Evolutionary conservation across 176 grass and related monocot genomes (phyloP), one percentile per base, ranked within the genome.

Genomic region (Juncus effusus): DNA sequence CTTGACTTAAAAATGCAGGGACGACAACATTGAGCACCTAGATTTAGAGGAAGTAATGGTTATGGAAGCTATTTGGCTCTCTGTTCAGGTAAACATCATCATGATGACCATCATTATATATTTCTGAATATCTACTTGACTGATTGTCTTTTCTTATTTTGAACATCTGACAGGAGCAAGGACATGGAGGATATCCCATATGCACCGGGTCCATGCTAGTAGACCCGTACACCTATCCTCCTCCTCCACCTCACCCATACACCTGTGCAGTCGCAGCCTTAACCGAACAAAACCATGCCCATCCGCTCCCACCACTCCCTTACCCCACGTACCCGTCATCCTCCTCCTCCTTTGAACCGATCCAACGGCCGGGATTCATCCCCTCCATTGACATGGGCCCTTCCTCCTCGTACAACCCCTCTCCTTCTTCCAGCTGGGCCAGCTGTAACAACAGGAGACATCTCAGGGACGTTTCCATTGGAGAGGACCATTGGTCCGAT

Each of bases 31-130:
- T 74, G 83, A 90, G 52, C 44, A 47, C 44, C 16, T 90, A 73
- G 85, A 90, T 76, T 63, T 89, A 56, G 95, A 99, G 79, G 83
- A 99, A 16, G 84, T 99, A 82, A 99, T 94, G 95, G 78, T 99
- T 89, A 99, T 87, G 89, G 95, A 99, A 85, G 86, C 95, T n/a
- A 78, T 99, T 73, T 90, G 89, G 83, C 86, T 85, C 45, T 99
- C 95, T 47, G 90, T 94, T 85, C 95, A 99, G 89, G 95, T 99
- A 64, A 80, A 37, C 54, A 72, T 45, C 69, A 72, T 56, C 51
- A 55, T 70, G 16, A 40, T 70, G 50, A 69, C 12, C 36, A 55
- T 39, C 19, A 59, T 42, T 71, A 59, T 71, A 57, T 16, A 37
- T 16, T 16, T 58, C 13, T 71, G 35, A 37, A 58, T 71, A 53